Evolutionary conservation across 768 basidiomycete genomes (phyloP).

Genomic region (Boletus pseudo-olivaceus): DNA sequence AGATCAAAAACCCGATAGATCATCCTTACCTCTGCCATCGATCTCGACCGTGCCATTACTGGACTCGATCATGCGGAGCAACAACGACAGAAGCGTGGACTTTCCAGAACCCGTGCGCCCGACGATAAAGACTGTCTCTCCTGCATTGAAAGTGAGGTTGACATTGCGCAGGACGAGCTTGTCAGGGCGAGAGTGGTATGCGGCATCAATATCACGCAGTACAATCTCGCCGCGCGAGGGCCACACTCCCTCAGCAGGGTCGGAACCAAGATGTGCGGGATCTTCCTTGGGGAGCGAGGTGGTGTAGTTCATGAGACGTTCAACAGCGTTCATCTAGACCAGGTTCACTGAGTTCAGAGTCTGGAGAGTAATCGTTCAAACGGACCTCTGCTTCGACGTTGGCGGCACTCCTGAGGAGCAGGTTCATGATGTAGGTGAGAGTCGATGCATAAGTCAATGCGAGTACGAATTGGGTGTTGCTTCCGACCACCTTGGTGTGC

Average conservation of each 20-base stretch:
- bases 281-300: constrained; percentile 23
- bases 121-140: constrained; percentile 75
- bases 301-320: constrained; percentile 28
- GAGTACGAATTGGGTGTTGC: constrained; percentile 23
- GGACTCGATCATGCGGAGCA: constrained; percentile 72
- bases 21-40: constrained; percentile 49
- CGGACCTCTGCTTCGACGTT: constrained; percentile 28
- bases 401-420: constrained; percentile 26
- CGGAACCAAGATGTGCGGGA: constrained; percentile 16
- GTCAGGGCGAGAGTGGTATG: constrained; percentile 69
- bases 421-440: constrained; percentile 27
- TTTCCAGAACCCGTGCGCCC: constrained; percentile 78
- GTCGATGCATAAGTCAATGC: constrained; percentile 27
- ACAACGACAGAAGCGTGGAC: constrained; percentile 59
- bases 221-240: constrained; percentile 57
- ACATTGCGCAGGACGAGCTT: constrained; percentile 57
- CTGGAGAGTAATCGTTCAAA: neutral
- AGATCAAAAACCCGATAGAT: constrained; percentile 49
- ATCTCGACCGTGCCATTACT: constrained; percentile 78
- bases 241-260: constrained; percentile 21
- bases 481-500: constrained; percentile 24
- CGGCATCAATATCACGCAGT: constrained; percentile 57
- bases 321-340: constrained; percentile 27
- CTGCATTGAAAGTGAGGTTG: constrained; percentile 60
- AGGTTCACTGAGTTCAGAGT: neutral